phyloP scores from a whole-genome alignment of 192 early-diverging fungal species.

The Backusella morwellensis region DNA sequence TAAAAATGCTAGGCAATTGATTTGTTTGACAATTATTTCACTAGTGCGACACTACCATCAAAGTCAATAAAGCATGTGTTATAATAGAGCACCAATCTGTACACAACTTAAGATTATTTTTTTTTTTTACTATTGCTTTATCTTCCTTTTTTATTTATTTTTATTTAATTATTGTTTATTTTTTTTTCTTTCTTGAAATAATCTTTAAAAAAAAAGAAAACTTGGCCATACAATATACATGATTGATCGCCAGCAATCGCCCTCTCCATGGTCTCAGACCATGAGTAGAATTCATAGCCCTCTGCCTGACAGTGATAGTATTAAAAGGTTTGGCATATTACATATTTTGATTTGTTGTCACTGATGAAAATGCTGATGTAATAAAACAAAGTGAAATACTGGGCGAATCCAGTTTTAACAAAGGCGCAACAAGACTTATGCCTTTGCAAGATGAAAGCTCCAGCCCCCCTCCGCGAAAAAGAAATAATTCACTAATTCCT shows the following conservation, averaged over 20 bases:
- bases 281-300: constrained; percentile 10
- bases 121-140: not conserved
- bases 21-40: constrained; percentile 8
- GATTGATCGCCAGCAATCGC: not conserved
- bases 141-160: not conserved
- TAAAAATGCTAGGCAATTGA: not conserved
- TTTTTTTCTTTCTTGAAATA: not conserved
- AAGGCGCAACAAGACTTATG: constrained; percentile 2
- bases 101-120: not conserved
- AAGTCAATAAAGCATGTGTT: constrained; percentile 15
- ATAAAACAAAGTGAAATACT: not conserved
- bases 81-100: not conserved
- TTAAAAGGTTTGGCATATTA: not conserved
- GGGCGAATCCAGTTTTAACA: not conserved
- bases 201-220: not conserved
- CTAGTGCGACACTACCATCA: constrained; percentile 6
- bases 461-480: constrained; percentile 1
- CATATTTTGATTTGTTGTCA: not conserved
- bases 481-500: constrained; percentile 16
- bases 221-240: not conserved
- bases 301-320: not conserved
- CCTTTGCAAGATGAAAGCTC: constrained; percentile 10
- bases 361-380: not conserved
- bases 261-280: constrained; percentile 11
- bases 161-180: not conserved